These are phyloP conservation scores for Aureobasidium subglaciale DNA, from an alignment of 2,329 filamentous ascomycete species.

Conservation along the genomic window DNA sequence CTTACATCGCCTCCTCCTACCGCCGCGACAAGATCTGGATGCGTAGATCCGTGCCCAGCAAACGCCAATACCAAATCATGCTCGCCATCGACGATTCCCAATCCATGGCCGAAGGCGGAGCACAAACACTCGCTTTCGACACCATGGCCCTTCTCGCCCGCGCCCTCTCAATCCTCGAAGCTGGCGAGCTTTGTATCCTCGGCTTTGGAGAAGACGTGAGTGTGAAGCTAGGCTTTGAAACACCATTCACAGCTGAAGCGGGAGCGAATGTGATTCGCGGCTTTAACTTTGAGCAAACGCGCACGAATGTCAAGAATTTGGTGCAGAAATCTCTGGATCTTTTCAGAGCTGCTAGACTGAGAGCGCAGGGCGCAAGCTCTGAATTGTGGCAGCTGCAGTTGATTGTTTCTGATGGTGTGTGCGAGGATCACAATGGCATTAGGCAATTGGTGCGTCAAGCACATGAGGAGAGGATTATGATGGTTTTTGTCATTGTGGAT, in stretches of 20 bases:
- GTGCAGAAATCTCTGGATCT: constrained; percentile 70
- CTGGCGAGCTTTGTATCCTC: constrained; percentile 83
- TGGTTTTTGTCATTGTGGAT: constrained; percentile 97
- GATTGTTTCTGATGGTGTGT: constrained; percentile 89
- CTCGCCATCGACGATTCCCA: constrained; percentile 94
- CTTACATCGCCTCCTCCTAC: constrained; percentile 96
- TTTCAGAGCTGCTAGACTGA: constrained; percentile 69
- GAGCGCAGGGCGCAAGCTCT: constrained; percentile 43
- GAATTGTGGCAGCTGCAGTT: constrained; percentile 95
- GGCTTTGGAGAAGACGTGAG: constrained; percentile 81
- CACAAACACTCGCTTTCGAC: constrained; percentile 78
- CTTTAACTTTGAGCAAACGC: constrained; percentile 77
- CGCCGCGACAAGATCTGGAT: constrained; percentile 99
- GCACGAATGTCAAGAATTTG: constrained; percentile 77
- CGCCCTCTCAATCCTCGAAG: constrained; percentile 85
- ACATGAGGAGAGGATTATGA: constrained; percentile 90
- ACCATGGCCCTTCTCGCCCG: constrained; percentile 88
- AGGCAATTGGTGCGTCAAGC: constrained; percentile 77
- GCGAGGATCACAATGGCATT: constrained; percentile 80
- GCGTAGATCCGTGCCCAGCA: constrained; percentile 82
- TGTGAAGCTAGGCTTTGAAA: constrained; percentile 78
- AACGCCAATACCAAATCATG: constrained; percentile 94
- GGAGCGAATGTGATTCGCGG: constrained; percentile 77
- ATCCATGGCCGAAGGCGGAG: constrained; percentile 79
- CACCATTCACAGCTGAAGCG: constrained; percentile 71